Conservation (phyloP, 371 early-diverging fungal species). For the Actinomortierella ambigua region DNA sequence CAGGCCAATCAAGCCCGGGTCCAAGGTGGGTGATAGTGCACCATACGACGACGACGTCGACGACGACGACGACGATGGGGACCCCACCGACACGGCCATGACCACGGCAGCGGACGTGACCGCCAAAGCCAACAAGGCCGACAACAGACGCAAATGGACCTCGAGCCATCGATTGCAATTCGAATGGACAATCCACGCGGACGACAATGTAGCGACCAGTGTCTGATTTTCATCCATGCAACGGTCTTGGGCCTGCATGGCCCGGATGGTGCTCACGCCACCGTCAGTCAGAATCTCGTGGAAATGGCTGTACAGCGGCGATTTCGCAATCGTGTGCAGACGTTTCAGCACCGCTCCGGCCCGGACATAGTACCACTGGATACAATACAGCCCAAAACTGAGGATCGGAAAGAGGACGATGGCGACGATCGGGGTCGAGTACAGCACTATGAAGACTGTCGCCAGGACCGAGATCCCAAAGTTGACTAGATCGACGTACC, state of each 20-base stretch:
- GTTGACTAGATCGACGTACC: conserved; percentile 65
- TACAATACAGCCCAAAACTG: conserved; percentile 33
- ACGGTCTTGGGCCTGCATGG: conserved; percentile 63
- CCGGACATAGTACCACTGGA: conserved; percentile 65
- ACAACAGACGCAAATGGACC: conserved; percentile 67
- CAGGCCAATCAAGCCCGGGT: conserved; percentile 77
- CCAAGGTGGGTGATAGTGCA: conserved; percentile 52
- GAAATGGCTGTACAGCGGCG: conserved; percentile 79
- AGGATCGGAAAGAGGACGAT: conserved; percentile 24
- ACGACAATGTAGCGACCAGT: conserved; percentile 58
- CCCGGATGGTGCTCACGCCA: conserved; percentile 76
- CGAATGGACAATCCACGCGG: conserved; percentile 70
- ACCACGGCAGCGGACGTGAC: conserved; percentile 50
- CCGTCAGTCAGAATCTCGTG: conserved; percentile 72
- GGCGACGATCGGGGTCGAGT: conserved; percentile 55
- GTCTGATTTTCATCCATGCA: conserved; percentile 54
- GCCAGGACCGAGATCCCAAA: too few species aligned
- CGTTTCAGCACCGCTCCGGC: conserved; percentile 78
- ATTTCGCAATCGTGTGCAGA: conserved; percentile 72
- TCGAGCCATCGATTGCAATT: conserved; percentile 82
- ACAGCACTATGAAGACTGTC: too few species aligned
- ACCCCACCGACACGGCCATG: conserved; percentile 52
- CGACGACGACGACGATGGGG: conserved; percentile 64
- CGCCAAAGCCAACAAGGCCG: conserved; percentile 55
- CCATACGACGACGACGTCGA: conserved; percentile 63